Evolutionary conservation across 2,329 filamentous ascomycete species (phyloP), one percentile per base, ranked within the genome.

Genomic region (Colletotrichum cereale): DNA sequence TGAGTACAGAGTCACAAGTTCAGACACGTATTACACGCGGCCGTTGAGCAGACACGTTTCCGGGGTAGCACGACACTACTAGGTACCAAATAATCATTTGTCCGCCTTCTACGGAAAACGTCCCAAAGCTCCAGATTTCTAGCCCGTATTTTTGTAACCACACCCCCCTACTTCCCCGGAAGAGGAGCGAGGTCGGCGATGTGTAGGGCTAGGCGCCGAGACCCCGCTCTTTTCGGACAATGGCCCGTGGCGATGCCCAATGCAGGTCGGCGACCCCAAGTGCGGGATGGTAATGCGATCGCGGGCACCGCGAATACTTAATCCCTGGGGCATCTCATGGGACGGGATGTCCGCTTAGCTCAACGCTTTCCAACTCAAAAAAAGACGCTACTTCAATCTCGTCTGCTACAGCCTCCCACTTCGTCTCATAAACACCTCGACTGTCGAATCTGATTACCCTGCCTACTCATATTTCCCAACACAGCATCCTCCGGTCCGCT

Each of bases 241-340:
- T 57, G 44, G 52, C 47, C 31, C 38, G 64, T 60, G 65, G 52
- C 65, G 65, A 68, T 60, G 65, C 50, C 67, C 31, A 68, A 71
- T 71, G 58, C 58, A 71, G 68, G 65, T 71, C 68, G 64, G 40
- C 65, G 68, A 71, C 68, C 68, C 50, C 34, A 47, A 62, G 40
- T 48, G 52, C 42, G 31, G 38, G 14, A 29, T 26, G 18, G 44
- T 56, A 61, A 66, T 56, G 62, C 52, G 36, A 58, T 66, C 61
- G 21, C 67, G 62, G 66, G 56, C 62, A 34, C 48, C 56, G 67
- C 67, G 67, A 62, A 71, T 71, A 71, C 67, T 67, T 71, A 67
- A 67, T 67, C 48, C 62, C 62, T 42, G 34, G 47, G 47, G 34
- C 14, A 24, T 38, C 47, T 63, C 61, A 38, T n/a, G 36, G 34